These are phyloP conservation scores for Verruconis gallopava DNA, from an alignment of 2,329 filamentous ascomycete genomes.

Conservation along the genomic window DNA sequence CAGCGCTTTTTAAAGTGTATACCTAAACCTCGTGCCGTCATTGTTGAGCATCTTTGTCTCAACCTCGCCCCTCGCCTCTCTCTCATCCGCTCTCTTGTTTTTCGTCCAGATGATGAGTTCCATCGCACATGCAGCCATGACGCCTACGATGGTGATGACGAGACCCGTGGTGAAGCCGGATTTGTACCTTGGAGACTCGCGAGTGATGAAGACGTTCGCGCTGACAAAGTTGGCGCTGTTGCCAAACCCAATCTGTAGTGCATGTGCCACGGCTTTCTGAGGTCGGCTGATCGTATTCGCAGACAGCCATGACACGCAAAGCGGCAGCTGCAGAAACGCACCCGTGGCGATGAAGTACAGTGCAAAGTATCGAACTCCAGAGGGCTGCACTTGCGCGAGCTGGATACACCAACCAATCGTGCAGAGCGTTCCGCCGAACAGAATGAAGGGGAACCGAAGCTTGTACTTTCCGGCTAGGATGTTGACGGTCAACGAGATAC, in stretches of 20 bases:
- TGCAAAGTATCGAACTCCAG: conserved; percentile 40
- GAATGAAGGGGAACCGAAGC: conserved; percentile 41
- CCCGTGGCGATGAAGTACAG: conserved; percentile 42
- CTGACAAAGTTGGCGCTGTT: conserved; percentile 31
- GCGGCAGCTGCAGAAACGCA: conserved; percentile 41
- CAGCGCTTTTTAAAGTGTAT: conserved; percentile 1
- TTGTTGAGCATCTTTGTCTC: conserved; percentile 3
- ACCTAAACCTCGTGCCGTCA: conserved; percentile 2
- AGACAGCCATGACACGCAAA: conserved; percentile 42
- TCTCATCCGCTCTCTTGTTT: background rate
- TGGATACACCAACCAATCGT: conserved; percentile 44
- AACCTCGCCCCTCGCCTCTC: background rate
- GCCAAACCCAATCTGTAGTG: conserved; percentile 32
- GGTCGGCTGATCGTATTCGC: conserved; percentile 46
- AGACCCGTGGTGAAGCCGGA: conserved; percentile 36
- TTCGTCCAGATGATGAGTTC: conserved; percentile 19
- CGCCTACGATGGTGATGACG: conserved; percentile 36
- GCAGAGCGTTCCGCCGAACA: conserved; percentile 36
- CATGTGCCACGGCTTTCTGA: conserved; percentile 41
- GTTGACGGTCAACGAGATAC: conserved; percentile 28
- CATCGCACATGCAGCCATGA: conserved; percentile 26
- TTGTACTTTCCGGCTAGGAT: conserved; percentile 37
- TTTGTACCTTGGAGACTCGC: conserved; percentile 35
- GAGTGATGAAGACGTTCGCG: conserved; percentile 37
- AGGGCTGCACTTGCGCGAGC: conserved; percentile 33